Percentiles rank a stretch among this genome's conserved stretches.
phyloP scores from a whole-genome alignment of 2,329 filamentous ascomycete species.

The Rhinocladiella mackenziei region DNA sequence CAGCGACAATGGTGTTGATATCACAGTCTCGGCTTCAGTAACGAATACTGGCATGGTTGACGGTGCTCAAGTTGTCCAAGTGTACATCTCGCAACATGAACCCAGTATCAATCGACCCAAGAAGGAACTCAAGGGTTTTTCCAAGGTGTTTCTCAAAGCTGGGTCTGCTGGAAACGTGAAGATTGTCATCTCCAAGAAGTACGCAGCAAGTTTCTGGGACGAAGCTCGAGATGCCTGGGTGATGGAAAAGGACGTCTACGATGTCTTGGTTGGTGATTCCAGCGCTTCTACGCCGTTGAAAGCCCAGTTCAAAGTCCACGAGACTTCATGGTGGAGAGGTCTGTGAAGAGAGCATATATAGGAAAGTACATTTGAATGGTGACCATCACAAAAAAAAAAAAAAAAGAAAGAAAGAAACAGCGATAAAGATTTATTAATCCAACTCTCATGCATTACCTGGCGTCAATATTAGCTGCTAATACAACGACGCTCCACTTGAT shows the following conservation, averaged over 20 bases:
- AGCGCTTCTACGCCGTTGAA: conserved; percentile 42
- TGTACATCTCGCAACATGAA: conserved; percentile 46
- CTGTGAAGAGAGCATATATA: no score
- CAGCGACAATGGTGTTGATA: conserved; percentile 45
- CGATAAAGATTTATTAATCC: not conserved
- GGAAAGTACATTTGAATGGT: no score
- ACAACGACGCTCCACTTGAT: no score
- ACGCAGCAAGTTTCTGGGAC: conserved; percentile 66
- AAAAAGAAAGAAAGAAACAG: not conserved
- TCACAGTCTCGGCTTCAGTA: conserved; percentile 47
- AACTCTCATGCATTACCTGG: no score
- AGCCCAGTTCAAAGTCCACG: conserved; percentile 53
- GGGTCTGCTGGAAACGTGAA: conserved; percentile 57
- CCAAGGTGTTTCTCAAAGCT: conserved; percentile 59
- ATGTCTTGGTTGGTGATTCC: conserved; percentile 57
- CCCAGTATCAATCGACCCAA: conserved; percentile 53
- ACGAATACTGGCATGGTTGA: conserved; percentile 53
- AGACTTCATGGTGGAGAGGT: conserved; percentile 66
- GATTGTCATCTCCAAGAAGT: conserved; percentile 59
- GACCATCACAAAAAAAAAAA: no score
- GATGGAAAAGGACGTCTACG: conserved; percentile 62
- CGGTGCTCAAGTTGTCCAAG: conserved; percentile 54
- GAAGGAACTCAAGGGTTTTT: conserved; percentile 63
- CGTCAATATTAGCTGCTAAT: no score
- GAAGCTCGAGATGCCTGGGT: conserved; percentile 64